Evolutionary conservation across 164 flowering plant species (phyloP).

Genomic region (Chimonanthus salicifolius): DNA sequence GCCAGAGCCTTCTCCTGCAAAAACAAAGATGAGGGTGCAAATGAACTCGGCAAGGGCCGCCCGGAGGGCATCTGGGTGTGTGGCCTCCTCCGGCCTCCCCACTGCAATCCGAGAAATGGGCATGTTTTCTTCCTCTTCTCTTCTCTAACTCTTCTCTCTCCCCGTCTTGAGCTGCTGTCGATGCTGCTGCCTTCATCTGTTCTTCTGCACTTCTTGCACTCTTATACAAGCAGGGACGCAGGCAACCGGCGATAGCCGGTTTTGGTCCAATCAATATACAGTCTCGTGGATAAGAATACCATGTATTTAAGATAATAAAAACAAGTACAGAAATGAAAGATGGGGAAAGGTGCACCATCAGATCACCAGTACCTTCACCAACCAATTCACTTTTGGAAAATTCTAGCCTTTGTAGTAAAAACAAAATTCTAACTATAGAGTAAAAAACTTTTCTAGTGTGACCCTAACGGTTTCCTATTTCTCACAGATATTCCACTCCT

Average conservation of each 20-base stretch:
- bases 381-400: too few relatives aligned
- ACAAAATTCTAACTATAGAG: too few relatives aligned
- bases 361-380: too few relatives aligned
- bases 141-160: neutral
- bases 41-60: slow-evolving; percentile 47
- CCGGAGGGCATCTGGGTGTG: slow-evolving; percentile 30
- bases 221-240: neutral
- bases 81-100: slow-evolving; percentile 28
- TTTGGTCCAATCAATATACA: too few relatives aligned
- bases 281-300: too few relatives aligned
- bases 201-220: neutral
- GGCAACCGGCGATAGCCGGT: neutral
- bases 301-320: too few relatives aligned
- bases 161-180: neutral
- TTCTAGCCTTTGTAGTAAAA: too few relatives aligned
- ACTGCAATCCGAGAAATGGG: slow-evolving; percentile 28
- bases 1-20: slow-evolving; percentile 50
- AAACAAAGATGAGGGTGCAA: slow-evolving; percentile 40
- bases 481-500: too few relatives aligned
- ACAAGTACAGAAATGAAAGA: too few relatives aligned
- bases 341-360: too few relatives aligned
- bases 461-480: too few relatives aligned
- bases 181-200: neutral
- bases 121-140: slow-evolving; percentile 6
- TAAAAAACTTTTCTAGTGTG: too few relatives aligned